Percentiles rank a stretch among this genome's conserved stretches.
These are phyloP conservation scores for Talaromyces sp. DNA, from an alignment of 2,329 filamentous ascomycete genomes.

Conservation along the genomic window DNA sequence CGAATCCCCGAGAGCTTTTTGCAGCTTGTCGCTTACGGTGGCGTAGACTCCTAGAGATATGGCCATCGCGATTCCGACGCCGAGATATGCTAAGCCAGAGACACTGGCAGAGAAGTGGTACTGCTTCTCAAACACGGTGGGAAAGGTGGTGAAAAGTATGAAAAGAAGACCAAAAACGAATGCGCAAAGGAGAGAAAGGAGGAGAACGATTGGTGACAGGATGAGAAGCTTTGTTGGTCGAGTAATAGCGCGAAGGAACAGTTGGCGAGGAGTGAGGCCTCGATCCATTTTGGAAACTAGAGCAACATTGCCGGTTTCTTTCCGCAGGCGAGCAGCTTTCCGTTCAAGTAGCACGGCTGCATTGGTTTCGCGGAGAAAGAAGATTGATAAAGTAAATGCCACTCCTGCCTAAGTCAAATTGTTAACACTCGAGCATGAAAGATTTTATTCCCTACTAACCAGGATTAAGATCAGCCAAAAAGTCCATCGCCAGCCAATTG, in stretches of 20 bases:
- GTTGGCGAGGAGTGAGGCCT: no score
- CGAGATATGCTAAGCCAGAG: constrained; percentile 49
- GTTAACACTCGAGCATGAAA: no score
- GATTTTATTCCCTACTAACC: constrained; percentile 16
- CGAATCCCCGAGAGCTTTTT: background rate
- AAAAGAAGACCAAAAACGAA: constrained; percentile 58
- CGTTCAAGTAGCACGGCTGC: constrained; percentile 39
- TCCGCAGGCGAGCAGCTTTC: constrained; percentile 32
- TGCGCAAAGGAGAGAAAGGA: constrained; percentile 53
- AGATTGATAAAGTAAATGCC: no score
- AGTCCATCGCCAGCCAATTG: constrained; percentile 33
- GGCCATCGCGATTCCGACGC: constrained; percentile 44
- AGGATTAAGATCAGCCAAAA: constrained; percentile 35
- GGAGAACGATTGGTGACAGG: constrained; percentile 51
- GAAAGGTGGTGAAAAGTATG: constrained; percentile 55
- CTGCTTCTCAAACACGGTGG: constrained; percentile 48
- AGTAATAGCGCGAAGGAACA: constrained; percentile 43
- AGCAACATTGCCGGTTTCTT: no score
- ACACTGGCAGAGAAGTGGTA: constrained; percentile 49
- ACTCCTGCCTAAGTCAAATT: no score
- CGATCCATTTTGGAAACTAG: no score
- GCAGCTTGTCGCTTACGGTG: constrained; percentile 18
- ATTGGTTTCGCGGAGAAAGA: constrained; percentile 43
- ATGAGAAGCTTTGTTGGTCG: constrained; percentile 47
- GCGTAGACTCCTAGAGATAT: constrained; percentile 12